Conservation (phyloP, 2,329 filamentous ascomycete genomes). For the Zalaria obscura region DNA sequence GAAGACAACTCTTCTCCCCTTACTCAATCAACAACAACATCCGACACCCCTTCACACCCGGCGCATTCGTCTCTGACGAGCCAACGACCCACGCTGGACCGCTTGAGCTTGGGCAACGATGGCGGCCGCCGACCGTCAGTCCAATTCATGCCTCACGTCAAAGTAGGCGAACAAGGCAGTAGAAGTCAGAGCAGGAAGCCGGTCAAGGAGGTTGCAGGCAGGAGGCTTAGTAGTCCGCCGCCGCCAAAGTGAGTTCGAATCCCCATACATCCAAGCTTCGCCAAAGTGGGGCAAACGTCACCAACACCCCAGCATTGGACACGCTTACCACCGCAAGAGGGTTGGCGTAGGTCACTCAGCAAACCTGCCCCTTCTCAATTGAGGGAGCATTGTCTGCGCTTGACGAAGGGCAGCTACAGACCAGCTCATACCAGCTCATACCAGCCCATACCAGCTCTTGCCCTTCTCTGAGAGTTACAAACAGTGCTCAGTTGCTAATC, state of each 20-base stretch:
- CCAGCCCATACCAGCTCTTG: neutral
- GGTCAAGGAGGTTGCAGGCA: conserved; percentile 3
- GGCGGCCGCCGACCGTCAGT: conserved; percentile 18
- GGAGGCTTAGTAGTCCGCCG: conserved; percentile 9
- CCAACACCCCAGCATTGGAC: too few relatives aligned
- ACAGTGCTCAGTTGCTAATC: too few relatives aligned
- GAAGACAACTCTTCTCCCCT: neutral
- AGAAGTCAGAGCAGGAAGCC: conserved; percentile 7
- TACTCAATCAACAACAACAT: neutral
- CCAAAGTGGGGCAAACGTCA: too few relatives aligned
- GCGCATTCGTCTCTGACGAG: neutral
- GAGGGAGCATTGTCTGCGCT: too few relatives aligned
- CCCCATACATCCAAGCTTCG: too few relatives aligned
- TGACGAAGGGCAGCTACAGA: too few relatives aligned
- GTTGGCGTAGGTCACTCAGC: too few relatives aligned
- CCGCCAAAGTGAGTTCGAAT: conserved; percentile 7
- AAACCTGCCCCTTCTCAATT: too few relatives aligned
- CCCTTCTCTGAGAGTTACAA: neutral
- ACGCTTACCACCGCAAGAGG: too few relatives aligned
- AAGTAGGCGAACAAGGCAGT: conserved; percentile 9
- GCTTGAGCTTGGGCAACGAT: conserved; percentile 8
- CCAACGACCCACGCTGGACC: conserved; percentile 13
- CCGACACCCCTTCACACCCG: conserved; percentile 1
- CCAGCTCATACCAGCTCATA: neutral
- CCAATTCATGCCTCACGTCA: conserved; percentile 19